Evolutionary conservation across 768 basidiomycete species (phyloP).

Genomic region (Imleria badia): DNA sequence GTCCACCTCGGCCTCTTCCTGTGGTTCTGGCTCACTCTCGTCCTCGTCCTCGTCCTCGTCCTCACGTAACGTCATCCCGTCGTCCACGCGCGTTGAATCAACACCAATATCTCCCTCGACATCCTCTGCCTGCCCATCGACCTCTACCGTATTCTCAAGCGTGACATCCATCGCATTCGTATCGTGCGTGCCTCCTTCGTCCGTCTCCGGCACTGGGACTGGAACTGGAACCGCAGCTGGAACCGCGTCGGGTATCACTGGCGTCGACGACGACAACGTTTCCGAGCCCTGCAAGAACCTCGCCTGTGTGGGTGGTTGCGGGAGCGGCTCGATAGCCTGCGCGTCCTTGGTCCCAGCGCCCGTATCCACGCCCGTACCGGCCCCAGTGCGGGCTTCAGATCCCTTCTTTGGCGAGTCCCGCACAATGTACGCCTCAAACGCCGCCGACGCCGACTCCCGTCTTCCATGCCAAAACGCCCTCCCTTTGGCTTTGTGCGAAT

Average conservation of each 20-base stretch:
- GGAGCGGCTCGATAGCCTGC: neutral
- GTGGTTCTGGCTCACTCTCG: neutral
- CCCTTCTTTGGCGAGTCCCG: conserved; percentile 1
- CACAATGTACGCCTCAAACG: conserved; percentile 22
- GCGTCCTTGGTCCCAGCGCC: neutral
- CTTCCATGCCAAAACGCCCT: neutral
- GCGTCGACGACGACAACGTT: neutral
- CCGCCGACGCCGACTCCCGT: conserved; percentile 12
- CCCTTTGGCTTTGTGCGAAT: neutral
- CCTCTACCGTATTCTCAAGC: neutral
- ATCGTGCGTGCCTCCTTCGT: neutral
- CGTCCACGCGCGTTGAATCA: neutral
- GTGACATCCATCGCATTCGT: neutral
- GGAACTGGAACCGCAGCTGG: too few relatives aligned
- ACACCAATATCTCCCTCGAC: neutral
- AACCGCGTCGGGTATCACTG: neutral
- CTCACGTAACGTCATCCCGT: neutral
- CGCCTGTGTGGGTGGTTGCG: neutral
- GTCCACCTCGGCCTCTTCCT: neutral
- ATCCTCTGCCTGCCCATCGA: neutral
- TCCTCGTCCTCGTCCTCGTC: neutral
- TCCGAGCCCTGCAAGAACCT: neutral
- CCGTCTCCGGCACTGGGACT: neutral
- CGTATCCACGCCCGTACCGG: neutral
- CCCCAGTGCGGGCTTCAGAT: too few relatives aligned